A percentile compares a stretch with the other conserved stretches of the same genome.
These are phyloP conservation scores for Pseudogymnoascus sp. DNA, from an alignment of 2,329 filamentous ascomycete genomes.

Conservation along the genomic window DNA sequence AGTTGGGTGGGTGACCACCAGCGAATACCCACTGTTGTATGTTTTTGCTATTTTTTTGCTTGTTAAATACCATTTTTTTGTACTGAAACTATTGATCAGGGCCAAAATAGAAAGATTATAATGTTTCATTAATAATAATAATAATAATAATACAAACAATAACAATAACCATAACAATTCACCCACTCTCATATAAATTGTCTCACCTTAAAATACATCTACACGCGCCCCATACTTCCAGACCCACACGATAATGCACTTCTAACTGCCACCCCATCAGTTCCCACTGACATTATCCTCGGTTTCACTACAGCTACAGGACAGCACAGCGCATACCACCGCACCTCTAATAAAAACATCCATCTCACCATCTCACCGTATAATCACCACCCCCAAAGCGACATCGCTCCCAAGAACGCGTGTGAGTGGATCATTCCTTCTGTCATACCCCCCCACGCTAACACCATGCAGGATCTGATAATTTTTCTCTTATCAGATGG, in stretches of 20 bases:
- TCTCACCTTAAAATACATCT: neutral
- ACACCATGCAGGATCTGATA: constrained; percentile 2
- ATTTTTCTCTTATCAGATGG: constrained; percentile 5
- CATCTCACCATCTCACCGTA: neutral
- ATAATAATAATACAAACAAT: neutral
- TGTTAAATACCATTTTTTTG: too few species aligned
- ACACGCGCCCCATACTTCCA: neutral
- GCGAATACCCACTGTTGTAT: too few species aligned
- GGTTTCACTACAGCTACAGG: neutral
- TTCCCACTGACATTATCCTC: neutral
- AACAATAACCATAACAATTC: neutral
- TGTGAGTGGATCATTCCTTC: neutral
- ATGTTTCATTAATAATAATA: neutral
- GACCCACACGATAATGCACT: neutral
- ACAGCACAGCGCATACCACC: neutral
- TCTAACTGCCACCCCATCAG: neutral
- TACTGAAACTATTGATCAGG: too few species aligned
- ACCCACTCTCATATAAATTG: neutral
- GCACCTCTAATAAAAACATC: neutral
- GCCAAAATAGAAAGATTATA: neutral
- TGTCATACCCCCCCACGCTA: neutral
- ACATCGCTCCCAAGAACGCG: neutral
- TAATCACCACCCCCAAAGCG: neutral
- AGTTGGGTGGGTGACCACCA: too few species aligned
- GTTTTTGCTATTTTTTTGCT: too few species aligned